Conservation (phyloP, 441 rosid species). For the Populus hybrid region DNA sequence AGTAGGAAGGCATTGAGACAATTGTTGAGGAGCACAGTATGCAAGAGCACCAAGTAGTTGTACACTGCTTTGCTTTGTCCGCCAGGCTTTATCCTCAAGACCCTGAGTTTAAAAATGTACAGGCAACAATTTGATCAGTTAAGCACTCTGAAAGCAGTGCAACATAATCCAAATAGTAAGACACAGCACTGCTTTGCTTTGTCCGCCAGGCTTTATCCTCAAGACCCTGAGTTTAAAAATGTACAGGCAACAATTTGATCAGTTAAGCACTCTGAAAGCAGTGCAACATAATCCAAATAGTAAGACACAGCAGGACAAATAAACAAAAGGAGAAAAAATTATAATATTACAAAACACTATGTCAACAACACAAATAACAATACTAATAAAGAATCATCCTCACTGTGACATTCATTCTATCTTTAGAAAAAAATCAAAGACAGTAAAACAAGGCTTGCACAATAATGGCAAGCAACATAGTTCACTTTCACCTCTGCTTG, state of each 20-base stretch:
- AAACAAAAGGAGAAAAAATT: too few species aligned
- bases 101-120: constrained; percentile 44
- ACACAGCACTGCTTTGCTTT: not conserved
- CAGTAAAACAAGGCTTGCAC: too few species aligned
- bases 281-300: not conserved
- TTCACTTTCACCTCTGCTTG: not conserved
- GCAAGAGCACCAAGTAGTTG: too few species aligned
- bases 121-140: not conserved
- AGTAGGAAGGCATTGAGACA: too few species aligned
- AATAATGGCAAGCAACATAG: not conserved
- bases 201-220: too few species aligned
- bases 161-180: not conserved
- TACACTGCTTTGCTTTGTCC: too few species aligned
- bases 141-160: not conserved
- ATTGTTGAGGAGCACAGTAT: too few species aligned
- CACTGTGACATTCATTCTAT: not conserved
- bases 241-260: too few species aligned
- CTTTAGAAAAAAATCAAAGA: not conserved
- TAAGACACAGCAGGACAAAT: too few species aligned
- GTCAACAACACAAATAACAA: not conserved
- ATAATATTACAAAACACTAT: not conserved
- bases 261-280: not conserved
- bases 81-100: constrained; percentile 98
- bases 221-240: too few species aligned
- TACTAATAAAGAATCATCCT: not conserved